Base-by-base conservation (phyloP, 768 basidiomycete species). In the Pulveroboletus frians region DNA sequence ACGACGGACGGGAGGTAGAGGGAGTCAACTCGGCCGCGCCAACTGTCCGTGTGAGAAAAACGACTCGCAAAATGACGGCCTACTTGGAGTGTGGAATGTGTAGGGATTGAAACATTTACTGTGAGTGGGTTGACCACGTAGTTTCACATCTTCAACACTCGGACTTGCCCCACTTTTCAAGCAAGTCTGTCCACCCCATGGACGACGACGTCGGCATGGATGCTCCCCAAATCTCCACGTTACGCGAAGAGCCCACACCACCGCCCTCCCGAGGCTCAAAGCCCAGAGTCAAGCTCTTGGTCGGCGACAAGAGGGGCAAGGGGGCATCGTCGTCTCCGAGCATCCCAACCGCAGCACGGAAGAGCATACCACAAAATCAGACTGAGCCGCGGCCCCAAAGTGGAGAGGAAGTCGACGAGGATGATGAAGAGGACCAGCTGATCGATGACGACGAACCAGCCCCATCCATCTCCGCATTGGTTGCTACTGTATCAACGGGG, bases 151-250 rank as follows among this genome's bases (percentile, higher is more conserved):
- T 40, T 37, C 34, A 36, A 39, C 37, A 14, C 38, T 36, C 36
- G 30, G 32, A n/a, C 32, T 46, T 30, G 30, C 37, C 31, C 27
- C 30, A n/a, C 38, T 36, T 49, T 40, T 31, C 41, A 26, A 18
- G 23, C 7, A 29, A 43, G 31, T 13, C 35, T 37, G 21, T 9
- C 14, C n/a, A 14, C 18, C 9, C 31, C 41, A 71, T 73, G 69
- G 67, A 72, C 50, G 69, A 73, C 41, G 73, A 76, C 47, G 59
- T 73, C n/a, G 73, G 75, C 37, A 88, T 89, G 85, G 88, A 89
- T 34, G 85, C 88, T 30, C 88, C 88, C 32, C 82, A 82, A 56
- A 90, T 91, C 47, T 90, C 88, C 21, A 90, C 83, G 26, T 77
- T 90, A 30, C 75, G 73, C 30, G 85, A 88, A 41, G 87, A 89